phyloP scores from a whole-genome alignment of 2,329 filamentous ascomycete species.

The Scedosporium apiospermum region DNA sequence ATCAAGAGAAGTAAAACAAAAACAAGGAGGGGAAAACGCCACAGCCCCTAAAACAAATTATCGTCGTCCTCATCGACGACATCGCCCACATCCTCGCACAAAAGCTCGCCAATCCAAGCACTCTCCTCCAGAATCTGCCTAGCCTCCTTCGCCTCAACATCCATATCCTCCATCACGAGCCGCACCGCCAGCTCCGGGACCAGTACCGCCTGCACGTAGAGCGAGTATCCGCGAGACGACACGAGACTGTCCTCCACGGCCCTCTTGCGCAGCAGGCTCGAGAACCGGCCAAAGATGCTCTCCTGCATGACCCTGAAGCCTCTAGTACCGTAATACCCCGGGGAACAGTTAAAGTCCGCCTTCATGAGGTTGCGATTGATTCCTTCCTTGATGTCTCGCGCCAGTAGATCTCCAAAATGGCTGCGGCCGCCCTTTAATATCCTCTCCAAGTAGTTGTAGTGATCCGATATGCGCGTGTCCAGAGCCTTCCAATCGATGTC shows the following conservation, averaged over 20 bases:
- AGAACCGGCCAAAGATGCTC: constrained; percentile 52
- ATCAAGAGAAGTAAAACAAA: neutral
- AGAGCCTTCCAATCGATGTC: constrained; percentile 59
- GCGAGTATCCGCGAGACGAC: constrained; percentile 54
- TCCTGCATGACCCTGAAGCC: constrained; percentile 66
- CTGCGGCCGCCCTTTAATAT: constrained; percentile 53
- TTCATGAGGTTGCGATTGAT: constrained; percentile 51
- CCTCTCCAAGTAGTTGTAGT: constrained; percentile 44
- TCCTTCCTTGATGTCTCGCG: constrained; percentile 44
- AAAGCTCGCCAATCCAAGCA: constrained; percentile 53
- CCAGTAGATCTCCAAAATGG: constrained; percentile 50
- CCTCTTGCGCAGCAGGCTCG: constrained; percentile 47
- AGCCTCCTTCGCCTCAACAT: constrained; percentile 30
- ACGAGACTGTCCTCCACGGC: constrained; percentile 57
- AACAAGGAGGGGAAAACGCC: neutral
- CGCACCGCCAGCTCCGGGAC: constrained; percentile 59
- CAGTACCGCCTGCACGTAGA: constrained; percentile 64
- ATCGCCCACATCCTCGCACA: constrained; percentile 52
- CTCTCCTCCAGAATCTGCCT: constrained; percentile 55
- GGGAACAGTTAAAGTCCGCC: constrained; percentile 49
- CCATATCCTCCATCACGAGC: constrained; percentile 49
- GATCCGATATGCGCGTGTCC: constrained; percentile 44
- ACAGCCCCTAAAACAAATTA: neutral
- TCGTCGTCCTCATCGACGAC: constrained; percentile 18
- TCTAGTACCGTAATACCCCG: constrained; percentile 76